Evolutionary conservation across 176 grass and related monocot species (phyloP), one percentile per base, ranked within the genome.

Genomic region (Musa itinerans): DNA sequence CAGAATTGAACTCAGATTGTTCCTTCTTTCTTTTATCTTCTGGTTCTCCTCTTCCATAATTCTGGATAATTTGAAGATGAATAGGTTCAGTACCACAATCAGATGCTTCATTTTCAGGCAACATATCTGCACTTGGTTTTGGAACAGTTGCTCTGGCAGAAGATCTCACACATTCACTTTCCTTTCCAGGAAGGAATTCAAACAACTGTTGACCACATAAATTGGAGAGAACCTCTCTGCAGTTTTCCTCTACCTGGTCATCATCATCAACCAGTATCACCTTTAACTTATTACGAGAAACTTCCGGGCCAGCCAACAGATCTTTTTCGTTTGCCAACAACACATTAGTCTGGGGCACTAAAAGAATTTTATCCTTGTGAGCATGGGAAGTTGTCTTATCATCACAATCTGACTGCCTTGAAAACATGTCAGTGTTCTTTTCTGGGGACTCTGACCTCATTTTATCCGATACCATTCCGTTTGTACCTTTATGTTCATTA

Each of bases 261-360:
- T 52, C 52, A 9, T 2, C 43, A 50, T 72, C 78, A 27, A 57
- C 12, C 10, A 3, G 2, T 43, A 24, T 48, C 10, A 8, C 19
- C 13, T 64, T 71, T 65, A 48, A 73, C 15, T 13, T 65, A 14
- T 53, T 63, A 62, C 11, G 1, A 54, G 20, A 12, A 27, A 19
- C 34, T 12, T 50, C 74, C 27, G 19, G 14, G 27, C 13, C 24
- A 54, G 52, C 10, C 11, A 76, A 57, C 74, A 64, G 69, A 69
- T 82, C 64, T 71, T 79, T 91, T 75, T 83, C 69, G 29, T 50
- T 78, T 63, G 69, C 52, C 63, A 70, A 43, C 11, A 79, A 76
- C 19, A 80, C 57, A 85, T 74, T 83, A 78, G 65, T 64, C 68
- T 84, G 85, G 13, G 62, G 77, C 83, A 72, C 69, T 76, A 80